These are phyloP conservation scores for Heterococcus sp. DNA, from an alignment of 108 stramenopile species.

Conservation along the genomic window DNA sequence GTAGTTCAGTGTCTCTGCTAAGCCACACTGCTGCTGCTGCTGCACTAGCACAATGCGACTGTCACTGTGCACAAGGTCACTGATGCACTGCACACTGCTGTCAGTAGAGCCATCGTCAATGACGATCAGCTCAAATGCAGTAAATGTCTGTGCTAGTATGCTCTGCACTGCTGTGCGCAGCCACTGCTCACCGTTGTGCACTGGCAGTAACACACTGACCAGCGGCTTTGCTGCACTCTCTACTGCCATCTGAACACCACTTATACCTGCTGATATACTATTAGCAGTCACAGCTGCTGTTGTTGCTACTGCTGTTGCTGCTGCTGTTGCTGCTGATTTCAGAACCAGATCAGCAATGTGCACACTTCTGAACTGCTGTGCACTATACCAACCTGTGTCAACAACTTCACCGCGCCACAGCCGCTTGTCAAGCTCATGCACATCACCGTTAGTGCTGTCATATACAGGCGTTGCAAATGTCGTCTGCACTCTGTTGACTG, in stretches of 20 bases:
- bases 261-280: not conserved
- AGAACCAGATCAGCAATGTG: constrained; percentile 29
- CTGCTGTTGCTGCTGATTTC: not conserved
- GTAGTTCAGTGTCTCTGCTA: constrained; percentile 37
- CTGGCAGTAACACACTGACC: constrained; percentile 25
- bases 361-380: constrained; percentile 14
- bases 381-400: constrained; percentile 11
- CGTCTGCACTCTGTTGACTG: constrained; percentile 36
- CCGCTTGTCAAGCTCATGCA: constrained; percentile 11
- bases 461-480: constrained; percentile 38
- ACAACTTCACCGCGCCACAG: constrained; percentile 9
- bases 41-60: not conserved
- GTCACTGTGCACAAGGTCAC: not conserved
- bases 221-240: not conserved
- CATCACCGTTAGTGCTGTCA: not conserved
- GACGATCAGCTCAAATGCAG: constrained; percentile 16
- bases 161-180: constrained; percentile 27
- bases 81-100: not conserved
- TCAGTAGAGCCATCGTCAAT: constrained; percentile 36
- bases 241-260: not conserved
- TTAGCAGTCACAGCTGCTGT: not conserved
- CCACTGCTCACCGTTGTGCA: constrained; percentile 8
- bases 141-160: constrained; percentile 1
- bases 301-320: not conserved
- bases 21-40: constrained; percentile 1